A percentile compares a stretch with the other conserved stretches of the same genome.
These are phyloP conservation scores for Geoglossum cookeanum DNA, from an alignment of 2,329 filamentous ascomycete genomes.

Conservation along the genomic window DNA sequence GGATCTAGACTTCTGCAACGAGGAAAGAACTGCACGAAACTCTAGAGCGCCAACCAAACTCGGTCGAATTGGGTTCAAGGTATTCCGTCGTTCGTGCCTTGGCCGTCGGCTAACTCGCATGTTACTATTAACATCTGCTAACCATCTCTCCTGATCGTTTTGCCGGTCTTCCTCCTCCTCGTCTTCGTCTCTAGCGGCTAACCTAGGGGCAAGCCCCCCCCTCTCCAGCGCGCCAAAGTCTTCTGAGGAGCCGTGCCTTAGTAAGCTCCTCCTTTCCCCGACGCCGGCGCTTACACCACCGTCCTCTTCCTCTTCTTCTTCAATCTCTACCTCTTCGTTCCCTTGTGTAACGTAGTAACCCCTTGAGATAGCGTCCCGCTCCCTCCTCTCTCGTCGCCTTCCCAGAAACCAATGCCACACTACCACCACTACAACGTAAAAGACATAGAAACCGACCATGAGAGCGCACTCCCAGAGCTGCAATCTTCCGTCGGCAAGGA, in stretches of 20 bases:
- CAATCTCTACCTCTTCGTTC: slow-evolving; percentile 35
- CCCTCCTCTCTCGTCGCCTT: slow-evolving; percentile 38
- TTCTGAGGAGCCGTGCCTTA: slow-evolving; percentile 31
- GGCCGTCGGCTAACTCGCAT: slow-evolving; percentile 69
- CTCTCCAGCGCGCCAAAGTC: slow-evolving; percentile 46
- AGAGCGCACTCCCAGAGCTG: slow-evolving; percentile 72
- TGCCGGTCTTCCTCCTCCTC: slow-evolving; percentile 38
- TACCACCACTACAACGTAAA: slow-evolving; percentile 80
- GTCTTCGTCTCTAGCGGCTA: slow-evolving; percentile 21
- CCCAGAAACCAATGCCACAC: slow-evolving; percentile 77
- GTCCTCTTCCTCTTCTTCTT: slow-evolving; percentile 36
- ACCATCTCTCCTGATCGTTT: slow-evolving; percentile 36
- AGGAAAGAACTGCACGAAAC: slow-evolving; percentile 79
- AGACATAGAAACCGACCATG: slow-evolving; percentile 82
- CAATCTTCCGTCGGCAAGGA: slow-evolving; percentile 68
- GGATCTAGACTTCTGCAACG: slow-evolving; percentile 64
- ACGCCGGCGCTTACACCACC: slow-evolving; percentile 22
- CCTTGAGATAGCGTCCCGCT: slow-evolving; percentile 51
- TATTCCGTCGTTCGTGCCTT: slow-evolving; percentile 45
- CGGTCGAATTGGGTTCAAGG: slow-evolving; percentile 71
- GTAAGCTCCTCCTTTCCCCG: slow-evolving; percentile 24
- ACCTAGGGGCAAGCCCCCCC: slow-evolving; percentile 16
- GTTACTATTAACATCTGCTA: slow-evolving; percentile 73
- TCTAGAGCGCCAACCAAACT: slow-evolving; percentile 87
- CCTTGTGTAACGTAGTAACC: slow-evolving; percentile 41